phyloP scores from a whole-genome alignment of 495 filamentous ascomycete genomes.

The Hypoxylon lienhwacheense region DNA sequence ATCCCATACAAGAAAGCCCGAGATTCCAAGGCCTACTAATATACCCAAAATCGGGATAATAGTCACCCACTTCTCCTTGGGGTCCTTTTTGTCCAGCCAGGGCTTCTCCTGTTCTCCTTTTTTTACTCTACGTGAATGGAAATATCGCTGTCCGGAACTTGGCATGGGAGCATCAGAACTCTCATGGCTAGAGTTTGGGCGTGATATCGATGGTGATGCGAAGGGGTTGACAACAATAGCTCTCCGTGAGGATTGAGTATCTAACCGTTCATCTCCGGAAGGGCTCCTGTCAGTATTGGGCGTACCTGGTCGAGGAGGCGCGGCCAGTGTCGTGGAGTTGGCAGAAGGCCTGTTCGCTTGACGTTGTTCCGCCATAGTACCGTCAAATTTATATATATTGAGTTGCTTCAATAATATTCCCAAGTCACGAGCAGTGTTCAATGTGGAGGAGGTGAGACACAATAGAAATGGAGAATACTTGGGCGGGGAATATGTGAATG shows the following conservation, averaged over 20 bases:
- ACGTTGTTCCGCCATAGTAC: constrained; percentile 30
- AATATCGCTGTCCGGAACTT: constrained; percentile 58
- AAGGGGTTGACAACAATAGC: constrained; percentile 54
- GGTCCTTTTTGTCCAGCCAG: constrained; percentile 68
- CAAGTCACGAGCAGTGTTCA: not conserved
- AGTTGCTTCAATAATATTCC: not conserved
- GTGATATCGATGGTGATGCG: constrained; percentile 57
- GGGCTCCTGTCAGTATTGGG: constrained; percentile 45
- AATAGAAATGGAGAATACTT: too few relatives aligned
- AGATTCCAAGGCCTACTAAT: constrained; percentile 62
- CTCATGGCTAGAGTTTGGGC: constrained; percentile 56
- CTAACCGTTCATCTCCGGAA: constrained; percentile 40
- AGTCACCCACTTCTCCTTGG: constrained; percentile 82
- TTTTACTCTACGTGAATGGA: constrained; percentile 71
- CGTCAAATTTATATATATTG: not conserved
- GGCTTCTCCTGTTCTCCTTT: constrained; percentile 71
- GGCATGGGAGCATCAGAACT: constrained; percentile 49
- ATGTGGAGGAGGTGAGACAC: too few relatives aligned
- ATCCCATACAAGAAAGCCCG: constrained; percentile 70
- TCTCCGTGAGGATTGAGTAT: constrained; percentile 41
- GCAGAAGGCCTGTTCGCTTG: constrained; percentile 24
- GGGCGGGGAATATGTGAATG: too few relatives aligned
- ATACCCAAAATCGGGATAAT: constrained; percentile 74
- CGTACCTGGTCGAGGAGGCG: constrained; percentile 44
- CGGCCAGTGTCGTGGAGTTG: constrained; percentile 38